Conservation (phyloP, 2,329 filamentous ascomycete species). For the Cyphellophora attinorum region DNA sequence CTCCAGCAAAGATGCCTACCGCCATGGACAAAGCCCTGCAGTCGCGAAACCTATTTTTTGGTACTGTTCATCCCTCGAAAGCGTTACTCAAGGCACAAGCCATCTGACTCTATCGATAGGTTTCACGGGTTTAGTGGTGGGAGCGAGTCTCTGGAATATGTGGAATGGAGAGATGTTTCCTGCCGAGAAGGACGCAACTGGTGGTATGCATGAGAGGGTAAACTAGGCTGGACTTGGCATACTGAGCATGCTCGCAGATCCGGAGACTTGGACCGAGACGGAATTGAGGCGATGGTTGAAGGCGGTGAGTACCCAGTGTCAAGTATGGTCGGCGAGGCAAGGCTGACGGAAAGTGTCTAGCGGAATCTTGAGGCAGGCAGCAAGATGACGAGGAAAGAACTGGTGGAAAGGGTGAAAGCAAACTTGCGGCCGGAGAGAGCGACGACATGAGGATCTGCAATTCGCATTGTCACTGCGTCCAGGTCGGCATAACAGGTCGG, state of each 20-base stretch:
- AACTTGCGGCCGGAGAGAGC: conserved; percentile 45
- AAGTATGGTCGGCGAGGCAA: neutral
- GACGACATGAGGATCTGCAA: too few relatives aligned
- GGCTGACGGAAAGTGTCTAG: conserved; percentile 29
- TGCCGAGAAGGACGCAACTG: conserved; percentile 61
- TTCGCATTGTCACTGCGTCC: too few relatives aligned
- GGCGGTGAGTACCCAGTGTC: conserved; percentile 49
- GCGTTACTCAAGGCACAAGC: neutral
- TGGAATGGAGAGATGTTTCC: conserved; percentile 84
- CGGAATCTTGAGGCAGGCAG: conserved; percentile 53
- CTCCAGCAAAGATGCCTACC: conserved; percentile 61
- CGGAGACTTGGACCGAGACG: conserved; percentile 64
- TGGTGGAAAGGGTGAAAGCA: conserved; percentile 59
- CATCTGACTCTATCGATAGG: conserved; percentile 37
- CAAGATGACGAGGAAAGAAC: conserved; percentile 51
- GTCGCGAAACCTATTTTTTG: conserved; percentile 60
- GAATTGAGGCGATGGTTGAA: conserved; percentile 75
- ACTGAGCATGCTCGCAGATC: conserved; percentile 35
- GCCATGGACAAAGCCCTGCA: conserved; percentile 58
- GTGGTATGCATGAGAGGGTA: conserved; percentile 43
- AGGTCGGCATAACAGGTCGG: too few relatives aligned
- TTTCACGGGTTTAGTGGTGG: conserved; percentile 73
- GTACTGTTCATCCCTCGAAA: conserved; percentile 31
- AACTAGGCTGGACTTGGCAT: neutral
- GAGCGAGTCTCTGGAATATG: conserved; percentile 72